phyloP scores from a whole-genome alignment of 2,329 filamentous ascomycete species.

The Xylaria sp. region DNA sequence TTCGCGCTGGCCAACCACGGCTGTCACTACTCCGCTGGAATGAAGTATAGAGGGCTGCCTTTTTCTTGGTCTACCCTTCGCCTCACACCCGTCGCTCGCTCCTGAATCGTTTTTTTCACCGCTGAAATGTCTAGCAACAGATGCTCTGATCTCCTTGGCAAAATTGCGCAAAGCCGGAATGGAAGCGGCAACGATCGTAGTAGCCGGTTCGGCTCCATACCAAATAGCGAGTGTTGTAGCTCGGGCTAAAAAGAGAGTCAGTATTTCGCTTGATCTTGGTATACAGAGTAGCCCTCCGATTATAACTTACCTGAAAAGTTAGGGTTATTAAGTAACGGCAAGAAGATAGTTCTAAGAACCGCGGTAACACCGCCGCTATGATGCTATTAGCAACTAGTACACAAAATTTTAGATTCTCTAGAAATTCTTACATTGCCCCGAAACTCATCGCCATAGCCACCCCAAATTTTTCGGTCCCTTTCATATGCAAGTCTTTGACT shows the following conservation, averaged over 20 bases:
- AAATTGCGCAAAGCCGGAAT: constrained; percentile 44
- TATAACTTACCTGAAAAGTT: constrained; percentile 34
- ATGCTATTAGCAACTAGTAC: background rate
- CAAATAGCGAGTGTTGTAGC: constrained; percentile 36
- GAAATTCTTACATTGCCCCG: constrained; percentile 26
- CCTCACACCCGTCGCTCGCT: constrained; percentile 14
- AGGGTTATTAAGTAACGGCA: constrained; percentile 31
- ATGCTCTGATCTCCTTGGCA: constrained; percentile 34
- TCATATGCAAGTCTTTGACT: constrained; percentile 40
- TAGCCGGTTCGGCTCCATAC: constrained; percentile 37
- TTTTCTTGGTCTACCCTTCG: constrained; percentile 20
- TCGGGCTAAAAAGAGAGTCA: constrained; percentile 19
- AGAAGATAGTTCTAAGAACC: constrained; percentile 33
- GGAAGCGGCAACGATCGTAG: constrained; percentile 40
- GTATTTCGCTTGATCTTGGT: no score
- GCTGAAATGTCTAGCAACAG: constrained; percentile 27
- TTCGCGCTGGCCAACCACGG: constrained; percentile 23
- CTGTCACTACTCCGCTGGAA: constrained; percentile 30
- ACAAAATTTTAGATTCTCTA: no score
- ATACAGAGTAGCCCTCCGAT: background rate
- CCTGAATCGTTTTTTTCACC: constrained; percentile 21
- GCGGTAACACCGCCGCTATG: constrained; percentile 33
- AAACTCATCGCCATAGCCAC: constrained; percentile 41
- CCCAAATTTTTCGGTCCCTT: constrained; percentile 38
- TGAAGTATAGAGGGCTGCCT: constrained; percentile 25